Percentiles rank a stretch among this genome's conserved stretches.
Evolutionary conservation across 768 basidiomycete genomes (phyloP).

Genomic region (Holtermanniella nyarrowii): DNA sequence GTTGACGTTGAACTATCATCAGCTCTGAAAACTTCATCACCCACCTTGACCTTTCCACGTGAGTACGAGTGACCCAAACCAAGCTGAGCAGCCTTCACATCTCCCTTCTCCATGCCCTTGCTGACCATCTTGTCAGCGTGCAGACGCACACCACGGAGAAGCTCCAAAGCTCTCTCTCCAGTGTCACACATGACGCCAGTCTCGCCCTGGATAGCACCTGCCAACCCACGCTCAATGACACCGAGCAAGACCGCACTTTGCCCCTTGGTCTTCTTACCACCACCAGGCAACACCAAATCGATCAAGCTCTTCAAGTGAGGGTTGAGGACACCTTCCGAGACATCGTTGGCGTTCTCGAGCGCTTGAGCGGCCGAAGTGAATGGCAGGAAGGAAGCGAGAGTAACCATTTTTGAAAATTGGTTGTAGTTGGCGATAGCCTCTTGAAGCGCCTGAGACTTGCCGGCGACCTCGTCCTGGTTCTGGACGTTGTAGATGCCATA

Average conservation of each 20-base stretch:
- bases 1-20: slow-evolving; percentile 42
- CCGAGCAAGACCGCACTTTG: slow-evolving; percentile 52
- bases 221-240: slow-evolving; percentile 66
- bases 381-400: slow-evolving; percentile 78
- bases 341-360: slow-evolving; percentile 87
- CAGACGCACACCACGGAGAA: slow-evolving; percentile 83
- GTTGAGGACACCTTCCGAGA: slow-evolving; percentile 69
- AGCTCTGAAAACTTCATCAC: slow-evolving; percentile 30
- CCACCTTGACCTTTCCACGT: slow-evolving; percentile 84
- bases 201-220: slow-evolving; percentile 62
- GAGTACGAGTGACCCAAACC: slow-evolving; percentile 97
- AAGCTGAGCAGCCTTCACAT: slow-evolving; percentile 85
- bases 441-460: slow-evolving; percentile 66
- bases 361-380: slow-evolving; percentile 91
- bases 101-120: slow-evolving; percentile 60
- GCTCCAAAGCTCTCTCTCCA: slow-evolving; percentile 66
- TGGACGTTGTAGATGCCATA: slow-evolving; percentile 87
- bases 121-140: slow-evolving; percentile 76
- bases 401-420: slow-evolving; percentile 87
- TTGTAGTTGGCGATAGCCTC: slow-evolving; percentile 73
- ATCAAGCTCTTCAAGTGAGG: slow-evolving; percentile 22
- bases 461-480: slow-evolving; percentile 74
- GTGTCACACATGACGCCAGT: slow-evolving; percentile 67
- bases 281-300: slow-evolving; percentile 26
- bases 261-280: slow-evolving; percentile 25